Conservation (phyloP, 176 grass and related monocot genomes). For the Paspalum vaginatum region DNA sequence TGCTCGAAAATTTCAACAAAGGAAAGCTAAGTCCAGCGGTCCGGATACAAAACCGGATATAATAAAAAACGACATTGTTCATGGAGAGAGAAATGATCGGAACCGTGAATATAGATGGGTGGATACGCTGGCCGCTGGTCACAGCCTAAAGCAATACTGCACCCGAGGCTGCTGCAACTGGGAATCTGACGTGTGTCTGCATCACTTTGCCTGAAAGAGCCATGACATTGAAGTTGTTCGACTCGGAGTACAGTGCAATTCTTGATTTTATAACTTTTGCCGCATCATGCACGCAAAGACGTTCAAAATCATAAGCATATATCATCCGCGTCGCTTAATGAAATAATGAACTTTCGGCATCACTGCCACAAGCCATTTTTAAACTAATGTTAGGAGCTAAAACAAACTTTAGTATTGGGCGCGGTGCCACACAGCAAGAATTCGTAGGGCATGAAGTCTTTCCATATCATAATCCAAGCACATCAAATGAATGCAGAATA, state of each 20-base stretch:
- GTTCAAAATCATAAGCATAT: slow-evolving; percentile 7
- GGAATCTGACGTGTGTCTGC: background rate
- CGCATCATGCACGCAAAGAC: slow-evolving; percentile 53
- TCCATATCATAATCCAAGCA: background rate
- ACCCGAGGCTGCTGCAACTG: background rate
- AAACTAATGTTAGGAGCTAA: background rate
- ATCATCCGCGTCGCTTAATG: background rate
- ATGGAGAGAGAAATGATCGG: too few relatives aligned
- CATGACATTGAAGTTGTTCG: slow-evolving; percentile 90
- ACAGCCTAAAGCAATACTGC: background rate
- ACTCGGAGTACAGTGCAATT: slow-evolving; percentile 52
- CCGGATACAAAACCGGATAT: too few relatives aligned
- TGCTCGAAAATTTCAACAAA: too few relatives aligned
- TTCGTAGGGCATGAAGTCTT: background rate
- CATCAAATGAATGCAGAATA: background rate
- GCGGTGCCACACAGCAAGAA: too few relatives aligned
- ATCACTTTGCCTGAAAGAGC: slow-evolving; percentile 55
- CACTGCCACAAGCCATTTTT: background rate
- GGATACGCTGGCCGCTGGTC: too few relatives aligned
- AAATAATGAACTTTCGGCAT: background rate
- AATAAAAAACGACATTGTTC: too few relatives aligned
- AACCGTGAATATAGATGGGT: too few relatives aligned
- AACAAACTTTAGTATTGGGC: too few relatives aligned
- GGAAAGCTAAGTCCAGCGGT: too few relatives aligned
- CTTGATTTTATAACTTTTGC: slow-evolving; percentile 69